A percentile compares a stretch with the other conserved stretches of the same genome.
Conservation (phyloP, 2,329 filamentous ascomycete genomes). For the Dactylellina cionopaga region DNA sequence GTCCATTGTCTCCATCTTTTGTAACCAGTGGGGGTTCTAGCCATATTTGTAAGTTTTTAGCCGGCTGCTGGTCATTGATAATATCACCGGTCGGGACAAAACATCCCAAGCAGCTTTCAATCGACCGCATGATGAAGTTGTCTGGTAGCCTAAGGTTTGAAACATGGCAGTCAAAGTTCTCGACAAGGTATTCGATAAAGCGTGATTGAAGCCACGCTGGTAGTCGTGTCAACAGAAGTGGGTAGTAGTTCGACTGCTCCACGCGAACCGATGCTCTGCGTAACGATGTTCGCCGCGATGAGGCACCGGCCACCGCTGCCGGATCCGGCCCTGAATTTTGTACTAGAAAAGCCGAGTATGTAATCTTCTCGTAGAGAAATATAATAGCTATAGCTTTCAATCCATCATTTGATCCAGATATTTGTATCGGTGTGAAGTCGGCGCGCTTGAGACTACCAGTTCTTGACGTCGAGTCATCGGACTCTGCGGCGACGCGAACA, state of each 20-base stretch:
- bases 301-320: neutral
- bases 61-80: conserved; percentile 2
- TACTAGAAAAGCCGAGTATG: conserved; percentile 39
- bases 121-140: conserved; percentile 18
- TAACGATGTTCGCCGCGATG: conserved; percentile 12
- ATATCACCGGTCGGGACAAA: conserved; percentile 4
- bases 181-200: conserved; percentile 28
- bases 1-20: neutral
- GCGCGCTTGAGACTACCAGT: conserved; percentile 25
- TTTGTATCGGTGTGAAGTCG: conserved; percentile 24
- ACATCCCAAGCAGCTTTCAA: conserved; percentile 17
- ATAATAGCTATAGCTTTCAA: conserved; percentile 13
- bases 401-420: neutral
- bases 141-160: conserved; percentile 35
- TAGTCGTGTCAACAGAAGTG: conserved; percentile 31
- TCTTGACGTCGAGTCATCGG: conserved; percentile 26
- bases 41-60: conserved; percentile 43
- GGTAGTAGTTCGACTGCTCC: conserved; percentile 34
- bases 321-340: conserved; percentile 9
- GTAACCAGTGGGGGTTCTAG: conserved; percentile 26
- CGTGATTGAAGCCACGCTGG: conserved; percentile 34
- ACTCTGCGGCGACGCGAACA: conserved; percentile 36
- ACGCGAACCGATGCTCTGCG: conserved; percentile 5
- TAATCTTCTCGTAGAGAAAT: conserved; percentile 41
- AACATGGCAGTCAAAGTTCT: conserved; percentile 43